Evolutionary conservation across 2,329 filamentous ascomycete species (phyloP).

Genomic region (Tolypocladium guangdongense): DNA sequence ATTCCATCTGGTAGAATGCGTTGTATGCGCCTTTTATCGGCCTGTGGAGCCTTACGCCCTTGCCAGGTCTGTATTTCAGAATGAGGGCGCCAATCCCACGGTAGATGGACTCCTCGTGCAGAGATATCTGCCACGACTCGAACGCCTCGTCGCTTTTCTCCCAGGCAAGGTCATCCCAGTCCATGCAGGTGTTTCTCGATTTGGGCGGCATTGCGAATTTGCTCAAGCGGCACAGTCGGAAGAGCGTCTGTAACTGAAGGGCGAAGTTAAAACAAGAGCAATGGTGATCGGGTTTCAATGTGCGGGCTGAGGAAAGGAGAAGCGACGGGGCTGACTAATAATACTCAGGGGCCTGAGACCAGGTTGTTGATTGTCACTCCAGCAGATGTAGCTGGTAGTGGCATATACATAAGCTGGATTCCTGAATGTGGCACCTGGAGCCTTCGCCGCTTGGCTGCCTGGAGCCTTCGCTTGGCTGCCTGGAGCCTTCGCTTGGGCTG

Average conservation of each 20-base stretch:
- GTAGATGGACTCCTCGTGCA: conserved; percentile 9
- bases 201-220: conserved; percentile 12
- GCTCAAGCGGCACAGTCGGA: not conserved
- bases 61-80: conserved; percentile 11
- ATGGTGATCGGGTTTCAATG: too few species aligned
- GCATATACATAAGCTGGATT: too few species aligned
- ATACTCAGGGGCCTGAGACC: too few species aligned
- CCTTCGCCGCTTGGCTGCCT: too few species aligned
- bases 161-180: conserved; percentile 17
- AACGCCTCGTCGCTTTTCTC: conserved; percentile 13
- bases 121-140: conserved; percentile 13
- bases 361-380: too few species aligned
- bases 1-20: conserved; percentile 18
- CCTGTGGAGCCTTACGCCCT: conserved; percentile 11
- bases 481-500: too few species aligned
- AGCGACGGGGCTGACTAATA: too few species aligned
- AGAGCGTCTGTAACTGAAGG: too few species aligned
- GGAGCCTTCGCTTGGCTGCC: too few species aligned
- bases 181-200: conserved; percentile 10
- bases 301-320: too few species aligned
- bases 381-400: too few species aligned
- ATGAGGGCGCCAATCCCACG: conserved; percentile 12
- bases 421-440: too few species aligned
- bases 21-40: conserved; percentile 19
- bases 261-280: not conserved